Conservation (phyloP, 1,139 yeast species). For the Yamadazyma sp. region DNA sequence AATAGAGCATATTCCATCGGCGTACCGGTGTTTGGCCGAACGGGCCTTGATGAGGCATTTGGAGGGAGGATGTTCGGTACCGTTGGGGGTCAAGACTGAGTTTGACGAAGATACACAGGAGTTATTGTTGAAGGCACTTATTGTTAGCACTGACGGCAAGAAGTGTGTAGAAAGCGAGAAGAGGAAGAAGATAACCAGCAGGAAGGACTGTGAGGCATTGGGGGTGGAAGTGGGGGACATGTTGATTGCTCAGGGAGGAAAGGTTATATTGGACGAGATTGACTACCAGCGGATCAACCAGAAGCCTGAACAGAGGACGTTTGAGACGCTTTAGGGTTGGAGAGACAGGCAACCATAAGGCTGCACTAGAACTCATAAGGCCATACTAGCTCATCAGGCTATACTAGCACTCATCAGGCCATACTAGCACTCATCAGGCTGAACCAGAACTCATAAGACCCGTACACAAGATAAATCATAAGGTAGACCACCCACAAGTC, state of each 20-base stretch:
- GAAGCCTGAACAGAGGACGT: slow-evolving; percentile 20
- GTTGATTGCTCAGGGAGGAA: slow-evolving; percentile 78
- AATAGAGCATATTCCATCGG: slow-evolving; percentile 66
- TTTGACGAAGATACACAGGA: slow-evolving; percentile 45
- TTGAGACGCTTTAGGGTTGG: background rate
- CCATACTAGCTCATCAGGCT: no score
- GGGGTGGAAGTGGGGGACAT: slow-evolving; percentile 71
- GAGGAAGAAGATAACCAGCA: slow-evolving; percentile 31
- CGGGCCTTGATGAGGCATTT: slow-evolving; percentile 81
- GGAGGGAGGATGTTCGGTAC: slow-evolving; percentile 98
- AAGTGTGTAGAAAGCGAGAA: slow-evolving; percentile 59
- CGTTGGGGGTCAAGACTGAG: slow-evolving; percentile 81
- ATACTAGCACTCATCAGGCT: no score
- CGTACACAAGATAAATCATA: no score
- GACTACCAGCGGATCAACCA: slow-evolving; percentile 65
- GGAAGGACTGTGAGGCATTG: slow-evolving; percentile 65
- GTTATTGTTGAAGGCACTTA: slow-evolving; percentile 64
- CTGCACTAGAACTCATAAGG: no score
- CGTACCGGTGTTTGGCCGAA: slow-evolving; percentile 86
- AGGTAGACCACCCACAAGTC: no score
- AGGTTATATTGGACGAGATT: slow-evolving; percentile 74
- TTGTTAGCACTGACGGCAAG: slow-evolving; percentile 82
- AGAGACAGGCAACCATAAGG: no score
- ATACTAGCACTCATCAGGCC: no score
- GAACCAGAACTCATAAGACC: no score